phyloP scores from a whole-genome alignment of 2,329 filamentous ascomycete species.

The Botrytis porri region DNA sequence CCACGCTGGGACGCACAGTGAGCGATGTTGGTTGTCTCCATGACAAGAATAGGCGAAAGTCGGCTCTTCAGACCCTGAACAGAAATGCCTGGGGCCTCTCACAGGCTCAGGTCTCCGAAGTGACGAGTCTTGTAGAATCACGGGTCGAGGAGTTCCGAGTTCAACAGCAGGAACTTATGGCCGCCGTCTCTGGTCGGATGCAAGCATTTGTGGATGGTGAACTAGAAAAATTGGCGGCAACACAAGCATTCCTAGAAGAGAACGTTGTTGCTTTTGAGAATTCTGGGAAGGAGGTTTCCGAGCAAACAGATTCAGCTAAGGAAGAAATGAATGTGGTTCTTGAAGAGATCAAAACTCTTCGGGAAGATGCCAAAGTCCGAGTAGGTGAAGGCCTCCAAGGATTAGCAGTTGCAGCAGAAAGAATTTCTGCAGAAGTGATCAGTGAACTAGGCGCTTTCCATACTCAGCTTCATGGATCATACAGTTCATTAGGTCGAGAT shows the following conservation, averaged over 20 bases:
- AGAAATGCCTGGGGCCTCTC: constrained; percentile 74
- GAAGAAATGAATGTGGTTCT: constrained; percentile 88
- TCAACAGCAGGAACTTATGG: constrained; percentile 70
- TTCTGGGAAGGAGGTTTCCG: constrained; percentile 65
- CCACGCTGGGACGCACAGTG: constrained; percentile 74
- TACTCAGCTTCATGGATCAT: constrained; percentile 76
- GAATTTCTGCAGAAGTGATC: constrained; percentile 85
- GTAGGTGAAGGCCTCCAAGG: constrained; percentile 82
- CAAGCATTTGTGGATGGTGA: constrained; percentile 73
- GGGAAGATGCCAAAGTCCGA: constrained; percentile 81
- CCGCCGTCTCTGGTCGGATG: constrained; percentile 67
- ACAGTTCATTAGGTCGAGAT: constrained; percentile 77
- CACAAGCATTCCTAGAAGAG: constrained; percentile 66
- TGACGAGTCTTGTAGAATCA: constrained; percentile 73
- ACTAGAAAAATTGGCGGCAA: constrained; percentile 65
- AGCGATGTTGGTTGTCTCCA: constrained; percentile 77
- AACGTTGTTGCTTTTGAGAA: constrained; percentile 66
- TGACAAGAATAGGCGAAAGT: constrained; percentile 82
- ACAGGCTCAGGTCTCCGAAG: constrained; percentile 69
- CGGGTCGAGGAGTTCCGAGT: constrained; percentile 69
- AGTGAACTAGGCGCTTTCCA: constrained; percentile 84
- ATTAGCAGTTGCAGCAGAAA: constrained; percentile 78
- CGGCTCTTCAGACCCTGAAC: constrained; percentile 78
- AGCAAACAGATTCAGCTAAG: constrained; percentile 66
- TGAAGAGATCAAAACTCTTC: constrained; percentile 85